Evolutionary conservation across 768 basidiomycete species (phyloP), one percentile per base, ranked within the genome.

Genomic region (Phaeotremella fagi): DNA sequence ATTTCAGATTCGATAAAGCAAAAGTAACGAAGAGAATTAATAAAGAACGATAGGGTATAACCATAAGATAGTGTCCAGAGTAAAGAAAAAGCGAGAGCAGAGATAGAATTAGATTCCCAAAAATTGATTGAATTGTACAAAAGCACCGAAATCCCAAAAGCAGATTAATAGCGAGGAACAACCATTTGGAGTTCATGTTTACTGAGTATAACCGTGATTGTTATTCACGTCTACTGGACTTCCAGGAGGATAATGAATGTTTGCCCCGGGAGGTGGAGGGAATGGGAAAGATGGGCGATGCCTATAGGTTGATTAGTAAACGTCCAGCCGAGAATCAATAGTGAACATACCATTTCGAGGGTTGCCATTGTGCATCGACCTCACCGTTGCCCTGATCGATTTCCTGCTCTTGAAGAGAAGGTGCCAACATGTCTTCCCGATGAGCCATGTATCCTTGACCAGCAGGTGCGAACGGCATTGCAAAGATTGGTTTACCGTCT

Each of bases 201-300:
- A 60, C 50, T 60, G 54, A 29, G 33, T 47, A 45, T 52, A 60
- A 3, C 44, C 54, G 23, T 60, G 58, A 28, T 44, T 48, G 14
- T 35, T 45, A 22, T 41, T 41, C 6, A 55, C 45, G 29, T 58
- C 56, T 9, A 58, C 48, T 1, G 56, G 56, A 41, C 58, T 56
- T n/a, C 50, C 53, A 2, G 59, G 64, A 24, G 58, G 56, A 31
- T 52, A 61, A 36, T 60, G 54, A 55, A 60, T 62, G 51, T 57
- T 52, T 2, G 56, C 42, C 11, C 57, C 60, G 18, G 63, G 54
- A 26, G 64, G 60, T 22, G 58, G 55, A 14, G 72, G 72, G 62
- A 73, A 73, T 15, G 72, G 72, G 68, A 73, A 73, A 4, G 67
- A 70, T 1, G 72, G 70, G 28, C 72, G 57, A 48, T 73, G 72